phyloP scores from a whole-genome alignment of 495 filamentous ascomycete genomes.

The Penicilliopsis zonata region DNA sequence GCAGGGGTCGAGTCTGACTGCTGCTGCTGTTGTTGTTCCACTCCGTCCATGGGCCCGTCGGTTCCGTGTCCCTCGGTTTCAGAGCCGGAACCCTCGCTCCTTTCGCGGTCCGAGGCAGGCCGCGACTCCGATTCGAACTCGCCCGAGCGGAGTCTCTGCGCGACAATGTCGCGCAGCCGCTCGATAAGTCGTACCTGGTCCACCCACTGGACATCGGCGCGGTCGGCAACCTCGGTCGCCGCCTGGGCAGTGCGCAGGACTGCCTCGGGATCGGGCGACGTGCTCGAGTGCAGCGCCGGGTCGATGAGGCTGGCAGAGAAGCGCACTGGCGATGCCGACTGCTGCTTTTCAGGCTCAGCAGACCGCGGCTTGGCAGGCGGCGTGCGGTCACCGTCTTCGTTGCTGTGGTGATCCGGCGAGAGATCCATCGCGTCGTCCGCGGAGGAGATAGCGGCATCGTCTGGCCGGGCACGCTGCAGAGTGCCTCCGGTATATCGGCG shows the following conservation, averaged over 20 bases:
- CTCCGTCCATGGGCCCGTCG: constrained; percentile 30
- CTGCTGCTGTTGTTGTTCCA: no score
- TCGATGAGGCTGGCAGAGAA: constrained; percentile 42
- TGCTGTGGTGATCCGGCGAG: constrained; percentile 35
- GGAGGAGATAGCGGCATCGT: constrained; percentile 27
- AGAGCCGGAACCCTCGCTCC: background rate
- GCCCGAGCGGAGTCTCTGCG: constrained; percentile 46
- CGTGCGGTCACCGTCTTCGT: constrained; percentile 35
- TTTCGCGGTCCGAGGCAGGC: background rate
- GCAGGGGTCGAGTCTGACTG: no score
- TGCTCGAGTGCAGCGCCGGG: constrained; percentile 31
- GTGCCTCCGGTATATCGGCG: constrained; percentile 81
- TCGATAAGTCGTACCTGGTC: constrained; percentile 76
- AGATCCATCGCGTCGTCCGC: constrained; percentile 40
- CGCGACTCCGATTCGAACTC: constrained; percentile 41
- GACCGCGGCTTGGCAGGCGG: constrained; percentile 26
- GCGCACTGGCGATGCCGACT: constrained; percentile 28
- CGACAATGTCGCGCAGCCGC: constrained; percentile 55
- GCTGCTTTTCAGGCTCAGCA: no score
- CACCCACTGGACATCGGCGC: constrained; percentile 65
- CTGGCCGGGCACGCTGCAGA: constrained; percentile 59
- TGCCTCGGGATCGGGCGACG: constrained; percentile 27
- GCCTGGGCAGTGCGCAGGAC: constrained; percentile 31
- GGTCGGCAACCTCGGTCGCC: constrained; percentile 33
- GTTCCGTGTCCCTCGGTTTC: constrained; percentile 9